Evolutionary conservation across 2,329 filamentous ascomycete species (phyloP).

Genomic region (Diatrype stigma): DNA sequence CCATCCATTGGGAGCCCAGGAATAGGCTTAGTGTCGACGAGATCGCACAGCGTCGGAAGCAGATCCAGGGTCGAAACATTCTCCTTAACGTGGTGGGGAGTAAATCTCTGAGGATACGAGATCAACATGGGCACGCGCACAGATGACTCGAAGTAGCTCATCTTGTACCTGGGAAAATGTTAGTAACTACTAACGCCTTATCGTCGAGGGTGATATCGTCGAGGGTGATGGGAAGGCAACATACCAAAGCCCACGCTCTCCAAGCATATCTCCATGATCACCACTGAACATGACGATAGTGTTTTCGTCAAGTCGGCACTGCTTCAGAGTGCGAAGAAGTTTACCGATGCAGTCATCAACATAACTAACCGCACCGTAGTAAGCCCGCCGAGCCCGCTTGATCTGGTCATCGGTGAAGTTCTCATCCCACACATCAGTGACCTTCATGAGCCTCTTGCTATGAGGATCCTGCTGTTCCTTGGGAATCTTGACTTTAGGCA

Average conservation of each 20-base stretch:
- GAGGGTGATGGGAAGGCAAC: slow-evolving; percentile 7
- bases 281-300: slow-evolving; percentile 91
- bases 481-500: slow-evolving; percentile 73
- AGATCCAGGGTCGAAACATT: slow-evolving; percentile 92
- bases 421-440: slow-evolving; percentile 81
- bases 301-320: slow-evolving; percentile 75
- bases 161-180: slow-evolving; percentile 65
- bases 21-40: slow-evolving; percentile 68
- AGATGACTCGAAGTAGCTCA: slow-evolving; percentile 92
- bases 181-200: slow-evolving; percentile 2
- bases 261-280: slow-evolving; percentile 94
- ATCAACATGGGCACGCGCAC: slow-evolving; percentile 85
- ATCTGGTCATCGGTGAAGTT: slow-evolving; percentile 82
- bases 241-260: slow-evolving; percentile 81
- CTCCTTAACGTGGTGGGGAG: slow-evolving; percentile 70
- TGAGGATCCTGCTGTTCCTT: slow-evolving; percentile 82
- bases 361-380: slow-evolving; percentile 90
- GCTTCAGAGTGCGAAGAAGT: slow-evolving; percentile 70
- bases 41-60: slow-evolving; percentile 80
- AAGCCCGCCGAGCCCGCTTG: slow-evolving; percentile 78
- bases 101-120: slow-evolving; percentile 72
- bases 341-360: slow-evolving; percentile 90
- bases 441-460: slow-evolving; percentile 80
- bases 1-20: slow-evolving; percentile 80
- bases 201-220: too few relatives aligned